Base-by-base conservation (phyloP, 345 rosid genomes). In the Cochlearia excelsa region DNA sequence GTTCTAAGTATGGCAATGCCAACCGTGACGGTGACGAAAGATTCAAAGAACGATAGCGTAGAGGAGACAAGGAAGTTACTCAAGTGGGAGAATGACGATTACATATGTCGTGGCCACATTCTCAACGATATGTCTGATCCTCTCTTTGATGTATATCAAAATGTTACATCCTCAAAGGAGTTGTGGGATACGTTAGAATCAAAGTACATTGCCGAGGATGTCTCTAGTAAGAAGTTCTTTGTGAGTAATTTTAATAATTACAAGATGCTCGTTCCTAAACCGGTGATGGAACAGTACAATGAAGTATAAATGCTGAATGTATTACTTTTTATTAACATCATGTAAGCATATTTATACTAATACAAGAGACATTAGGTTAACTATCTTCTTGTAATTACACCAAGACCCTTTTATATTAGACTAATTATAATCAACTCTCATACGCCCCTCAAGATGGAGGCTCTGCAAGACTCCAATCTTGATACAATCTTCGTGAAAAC, bases 231-330 rank as follows among this genome's bases (percentile, higher is more conserved):
- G 40, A 43, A 45, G 5, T 58, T 58, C n/a, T 7, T 33, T 31
- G 51, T 45, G 30, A 57, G 30, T 9, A 44, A 43, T 31, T 44
- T 57, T 23, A 57, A 57, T 23, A 31, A 30, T 43, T 57, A 58
- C 31, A 58, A 58, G 30, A 58, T 58, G 42, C 1, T 6, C 3
- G 26, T 44, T 58, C 45, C 23, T 0, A 23, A 42, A 4, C 38
- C 3, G 3, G 61, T 29, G 6, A 56, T 41, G 60, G 38, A 28
- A 1, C 37, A 55, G 3, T 40, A 41, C n/a, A 54, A 54, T 54
- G 46, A 54, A n/a, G n/a, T n/a, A n/a, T n/a, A n/a, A n/a, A n/a
- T n/a, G n/a, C n/a, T n/a, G n/a, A n/a, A n/a, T n/a, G n/a, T n/a
- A n/a, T n/a, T n/a, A n/a, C n/a, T n/a, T n/a, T n/a, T n/a, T n/a